A percentile compares a stretch with the other conserved stretches of the same genome.
phyloP scores from a whole-genome alignment of 257 asterid species.

The Fraxinus pennsylvanica region DNA sequence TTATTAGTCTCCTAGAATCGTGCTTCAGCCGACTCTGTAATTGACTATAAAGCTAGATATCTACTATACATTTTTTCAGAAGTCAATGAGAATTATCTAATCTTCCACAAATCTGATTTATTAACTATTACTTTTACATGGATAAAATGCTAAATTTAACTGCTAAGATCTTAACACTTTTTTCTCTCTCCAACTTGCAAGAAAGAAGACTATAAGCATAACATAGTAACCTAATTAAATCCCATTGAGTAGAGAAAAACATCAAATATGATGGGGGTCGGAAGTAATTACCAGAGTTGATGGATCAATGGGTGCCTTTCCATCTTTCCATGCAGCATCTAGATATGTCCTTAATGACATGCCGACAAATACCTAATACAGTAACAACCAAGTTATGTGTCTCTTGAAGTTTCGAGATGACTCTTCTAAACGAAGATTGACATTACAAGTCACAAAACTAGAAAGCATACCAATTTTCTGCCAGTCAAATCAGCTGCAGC shows the following conservation, averaged over 20 bases:
- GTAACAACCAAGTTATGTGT: slow-evolving; percentile 24
- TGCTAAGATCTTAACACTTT: neutral
- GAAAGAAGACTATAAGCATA: neutral
- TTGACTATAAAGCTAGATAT: no score
- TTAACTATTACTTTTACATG: neutral
- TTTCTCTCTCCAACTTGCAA: neutral
- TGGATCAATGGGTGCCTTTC: slow-evolving; percentile 98
- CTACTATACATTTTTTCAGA: no score
- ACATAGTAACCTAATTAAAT: neutral
- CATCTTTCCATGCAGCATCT: slow-evolving; percentile 99
- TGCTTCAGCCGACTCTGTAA: no score
- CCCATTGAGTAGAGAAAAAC: slow-evolving; percentile 8
- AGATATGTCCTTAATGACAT: slow-evolving; percentile 99
- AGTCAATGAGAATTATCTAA: no score
- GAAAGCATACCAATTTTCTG: slow-evolving; percentile 77
- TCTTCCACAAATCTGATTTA: no score
- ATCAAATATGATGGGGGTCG: slow-evolving; percentile 19
- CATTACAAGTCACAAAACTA: slow-evolving; percentile 2
- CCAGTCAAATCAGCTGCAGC: slow-evolving; percentile 99
- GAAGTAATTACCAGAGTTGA: slow-evolving; percentile 81
- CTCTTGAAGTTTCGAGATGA: slow-evolving; percentile 23
- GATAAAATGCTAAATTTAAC: neutral
- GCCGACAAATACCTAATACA: slow-evolving; percentile 87
- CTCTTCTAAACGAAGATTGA: slow-evolving; percentile 7
- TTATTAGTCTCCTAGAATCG: no score